These are phyloP conservation scores for Aureobasidium sp. DNA, from an alignment of 2,329 filamentous ascomycete genomes.

Conservation along the genomic window DNA sequence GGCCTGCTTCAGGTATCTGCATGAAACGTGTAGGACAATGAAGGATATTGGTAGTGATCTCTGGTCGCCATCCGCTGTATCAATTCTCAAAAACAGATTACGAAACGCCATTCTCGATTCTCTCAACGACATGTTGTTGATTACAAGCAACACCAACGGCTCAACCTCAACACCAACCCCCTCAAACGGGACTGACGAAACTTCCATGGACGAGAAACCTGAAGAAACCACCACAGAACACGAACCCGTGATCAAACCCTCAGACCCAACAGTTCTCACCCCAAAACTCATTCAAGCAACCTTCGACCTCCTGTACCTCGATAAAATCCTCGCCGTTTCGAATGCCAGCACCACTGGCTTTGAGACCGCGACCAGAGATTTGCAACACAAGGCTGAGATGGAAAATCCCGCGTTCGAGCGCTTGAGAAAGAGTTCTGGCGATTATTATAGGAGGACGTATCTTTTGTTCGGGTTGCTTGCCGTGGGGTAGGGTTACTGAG, in stretches of 20 bases:
- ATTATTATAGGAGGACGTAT: slow-evolving; percentile 77
- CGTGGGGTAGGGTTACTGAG: not conserved
- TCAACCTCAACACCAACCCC: not conserved
- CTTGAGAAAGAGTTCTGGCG: slow-evolving; percentile 54
- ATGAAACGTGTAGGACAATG: slow-evolving; percentile 59
- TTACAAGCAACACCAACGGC: slow-evolving; percentile 7
- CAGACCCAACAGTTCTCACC: slow-evolving; percentile 15
- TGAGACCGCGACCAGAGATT: slow-evolving; percentile 25
- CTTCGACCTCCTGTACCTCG: slow-evolving; percentile 38
- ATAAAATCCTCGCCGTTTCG: slow-evolving; percentile 17
- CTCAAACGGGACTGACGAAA: slow-evolving; percentile 11
- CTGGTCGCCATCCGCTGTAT: slow-evolving; percentile 65
- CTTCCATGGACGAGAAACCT: slow-evolving; percentile 11
- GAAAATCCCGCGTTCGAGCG: slow-evolving; percentile 42
- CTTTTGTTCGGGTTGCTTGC: slow-evolving; percentile 71
- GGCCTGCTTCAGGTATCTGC: slow-evolving; percentile 61
- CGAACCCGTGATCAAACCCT: slow-evolving; percentile 6
- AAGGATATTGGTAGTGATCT: slow-evolving; percentile 62
- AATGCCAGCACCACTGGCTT: slow-evolving; percentile 9
- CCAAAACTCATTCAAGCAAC: slow-evolving; percentile 30
- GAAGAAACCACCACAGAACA: slow-evolving; percentile 9
- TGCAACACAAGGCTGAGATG: slow-evolving; percentile 40
- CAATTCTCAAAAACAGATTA: slow-evolving; percentile 52
- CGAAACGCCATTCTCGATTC: slow-evolving; percentile 41
- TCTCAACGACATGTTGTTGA: slow-evolving; percentile 24